These are phyloP conservation scores for Phtheirospermum japonicum DNA, from an alignment of 257 asterid species.

Conservation along the genomic window DNA sequence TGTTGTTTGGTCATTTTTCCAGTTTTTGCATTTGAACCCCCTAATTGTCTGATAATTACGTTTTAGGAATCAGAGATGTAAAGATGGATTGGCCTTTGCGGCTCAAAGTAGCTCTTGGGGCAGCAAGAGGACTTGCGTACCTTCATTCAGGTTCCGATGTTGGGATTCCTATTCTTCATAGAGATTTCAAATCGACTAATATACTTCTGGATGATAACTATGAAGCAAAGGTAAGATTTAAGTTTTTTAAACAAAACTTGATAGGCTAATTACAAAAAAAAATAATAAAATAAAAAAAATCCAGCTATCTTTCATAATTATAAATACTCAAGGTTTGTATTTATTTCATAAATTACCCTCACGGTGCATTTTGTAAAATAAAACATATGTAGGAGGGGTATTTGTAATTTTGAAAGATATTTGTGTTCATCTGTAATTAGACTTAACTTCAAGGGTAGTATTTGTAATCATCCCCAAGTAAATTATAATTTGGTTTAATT, in stretches of 20 bases:
- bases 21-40: not conserved
- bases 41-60: not conserved
- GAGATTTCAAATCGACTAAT: conserved; percentile 96
- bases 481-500: too few relatives aligned
- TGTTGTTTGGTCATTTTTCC: not conserved
- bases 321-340: not conserved
- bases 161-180: conserved; percentile 87
- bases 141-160: conserved; percentile 87
- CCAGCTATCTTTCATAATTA: not conserved
- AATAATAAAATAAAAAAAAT: not conserved
- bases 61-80: conserved; percentile 63
- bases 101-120: conserved; percentile 79
- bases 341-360: not conserved
- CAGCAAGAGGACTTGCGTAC: conserved; percentile 94
- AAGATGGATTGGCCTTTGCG: conserved; percentile 93
- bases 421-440: too few relatives aligned
- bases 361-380: not conserved
- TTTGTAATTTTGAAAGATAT: too few relatives aligned
- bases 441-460: too few relatives aligned
- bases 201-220: conserved; percentile 74
- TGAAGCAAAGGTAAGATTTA: conserved; percentile 76
- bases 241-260: not conserved
- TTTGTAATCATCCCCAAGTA: too few relatives aligned
- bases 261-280: not conserved
- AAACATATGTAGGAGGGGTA: too few relatives aligned